Base-by-base conservation (phyloP, 1,284 basidiomycete species). In the Cystobasidiaceae sp. region DNA sequence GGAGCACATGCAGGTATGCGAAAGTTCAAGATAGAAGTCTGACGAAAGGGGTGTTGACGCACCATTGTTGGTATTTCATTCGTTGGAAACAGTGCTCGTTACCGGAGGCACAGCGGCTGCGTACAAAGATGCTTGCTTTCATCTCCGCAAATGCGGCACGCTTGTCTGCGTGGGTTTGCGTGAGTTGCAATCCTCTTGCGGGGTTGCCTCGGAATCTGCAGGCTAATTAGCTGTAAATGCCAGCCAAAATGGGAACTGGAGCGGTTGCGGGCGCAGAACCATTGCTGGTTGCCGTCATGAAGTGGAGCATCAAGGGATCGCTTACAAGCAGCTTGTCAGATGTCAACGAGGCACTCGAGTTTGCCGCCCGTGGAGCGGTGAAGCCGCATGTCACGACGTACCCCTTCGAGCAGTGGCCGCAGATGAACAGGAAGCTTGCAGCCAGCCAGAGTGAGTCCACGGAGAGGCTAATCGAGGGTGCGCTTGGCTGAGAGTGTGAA, bases 161-260 rank as follows among this genome's bases (percentile, higher is more conserved):
- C 13, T 51, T 27, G 49, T 51, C 49, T 51, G 49, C 30, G 49
- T 51, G 21, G 49, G 49, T 19, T 27, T 51, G 13, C 49, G 37
- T 39, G 37, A 39, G 37, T 39, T n/a, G 37, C 37, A 39, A 39
- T 39, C 37, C n/a, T 11, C 37, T 39, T 11, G n/a, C 11, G n/a
- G n/a, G n/a, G 37, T n/a, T n/a, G n/a, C 11, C 37, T 39, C 11
- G 37, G n/a, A 39, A n/a, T 11, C 11, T n/a, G 37, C 37, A 39
- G 37, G n/a, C 11, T n/a, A 39, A 11, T 39, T 11, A 39, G 11
- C 11, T 39, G 37, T 11, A 39, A 11, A 11, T 39, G 11, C 37
- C 37, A 39, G 37, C 37, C 37, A 39, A 39, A 39, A 39, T 39
- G 37, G 37, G 37, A 11, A 39, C 37, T n/a, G 37, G 37, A 11